Percentiles rank a stretch among this genome's conserved stretches.
phyloP scores from a whole-genome alignment of 2,329 filamentous ascomycete genomes.

The Exutisphaerella laricina region DNA sequence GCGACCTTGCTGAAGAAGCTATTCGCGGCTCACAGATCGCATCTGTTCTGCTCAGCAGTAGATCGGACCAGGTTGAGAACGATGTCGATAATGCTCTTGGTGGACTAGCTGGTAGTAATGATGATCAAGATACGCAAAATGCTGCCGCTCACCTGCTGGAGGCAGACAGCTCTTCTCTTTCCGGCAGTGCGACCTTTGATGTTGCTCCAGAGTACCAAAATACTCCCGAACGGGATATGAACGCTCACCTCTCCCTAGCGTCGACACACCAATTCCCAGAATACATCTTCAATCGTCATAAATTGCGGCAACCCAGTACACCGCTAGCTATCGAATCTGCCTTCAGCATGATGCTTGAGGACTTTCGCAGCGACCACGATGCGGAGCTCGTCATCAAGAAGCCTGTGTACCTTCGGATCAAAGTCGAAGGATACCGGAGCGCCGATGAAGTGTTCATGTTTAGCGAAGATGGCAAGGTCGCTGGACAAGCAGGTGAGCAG shows the following conservation, averaged over 20 bases:
- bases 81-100: neutral
- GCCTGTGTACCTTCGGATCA: neutral
- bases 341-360: conserved; percentile 6
- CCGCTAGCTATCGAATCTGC: conserved; percentile 3
- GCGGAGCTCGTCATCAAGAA: conserved; percentile 7
- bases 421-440: too few species aligned
- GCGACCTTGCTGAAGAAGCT: conserved; percentile 10
- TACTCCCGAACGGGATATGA: neutral
- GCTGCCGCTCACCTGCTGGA: neutral
- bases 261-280: conserved; percentile 8
- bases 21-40: conserved; percentile 1
- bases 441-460: too few species aligned
- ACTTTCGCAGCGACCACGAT: neutral
- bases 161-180: too few species aligned
- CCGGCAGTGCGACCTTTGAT: neutral
- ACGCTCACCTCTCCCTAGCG: neutral
- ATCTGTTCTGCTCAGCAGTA: neutral
- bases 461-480: too few species aligned
- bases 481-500: too few species aligned
- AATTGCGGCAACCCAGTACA: neutral
- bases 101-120: neutral
- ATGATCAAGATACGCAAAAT: neutral
- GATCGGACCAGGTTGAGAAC: neutral
- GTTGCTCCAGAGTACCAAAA: neutral
- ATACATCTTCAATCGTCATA: conserved; percentile 10